Percentiles rank a stretch among this genome's conserved stretches.
These are phyloP conservation scores for Cymbopogon flexuosus DNA, from an alignment of 202 grass and related monocot genomes.

Conservation along the genomic window DNA sequence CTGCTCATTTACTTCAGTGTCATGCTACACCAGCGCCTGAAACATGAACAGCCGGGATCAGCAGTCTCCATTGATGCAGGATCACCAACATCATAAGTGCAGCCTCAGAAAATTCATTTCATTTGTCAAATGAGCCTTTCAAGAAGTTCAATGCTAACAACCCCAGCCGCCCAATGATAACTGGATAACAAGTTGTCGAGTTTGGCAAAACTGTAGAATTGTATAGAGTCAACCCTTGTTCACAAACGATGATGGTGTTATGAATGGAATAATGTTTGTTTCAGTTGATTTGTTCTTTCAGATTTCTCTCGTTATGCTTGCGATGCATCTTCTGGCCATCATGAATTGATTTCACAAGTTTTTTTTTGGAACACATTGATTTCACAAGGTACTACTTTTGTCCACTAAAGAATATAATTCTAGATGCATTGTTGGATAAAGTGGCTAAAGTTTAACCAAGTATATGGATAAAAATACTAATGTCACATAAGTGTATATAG, in stretches of 20 bases:
- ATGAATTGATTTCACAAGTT: too few species aligned
- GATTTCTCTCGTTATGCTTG: neutral
- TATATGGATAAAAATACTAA: too few species aligned
- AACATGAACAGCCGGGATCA: neutral
- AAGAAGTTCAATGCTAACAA: conserved; percentile 23
- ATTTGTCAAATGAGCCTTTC: conserved; percentile 43
- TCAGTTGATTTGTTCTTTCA: neutral
- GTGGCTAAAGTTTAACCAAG: too few species aligned
- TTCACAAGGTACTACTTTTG: too few species aligned
- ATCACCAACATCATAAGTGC: neutral
- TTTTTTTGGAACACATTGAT: too few species aligned
- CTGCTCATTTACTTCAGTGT: conserved; percentile 57
- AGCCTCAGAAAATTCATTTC: conserved; percentile 52
- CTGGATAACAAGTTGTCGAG: neutral
- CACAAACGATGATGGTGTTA: neutral
- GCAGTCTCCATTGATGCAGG: neutral
- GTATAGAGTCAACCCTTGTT: conserved; percentile 30
- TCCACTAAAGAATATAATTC: too few species aligned
- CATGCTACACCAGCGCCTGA: conserved; percentile 43
- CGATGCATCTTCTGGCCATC: too few species aligned
- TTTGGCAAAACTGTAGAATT: conserved; percentile 1
- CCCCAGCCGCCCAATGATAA: neutral
- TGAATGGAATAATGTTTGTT: conserved; percentile 24
- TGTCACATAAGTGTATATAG: too few species aligned
- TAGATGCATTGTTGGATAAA: too few species aligned